Evolutionary conservation across 2,329 filamentous ascomycete species (phyloP), one percentile per base, ranked within the genome.

Genomic region (Colletotrichum viniferum): DNA sequence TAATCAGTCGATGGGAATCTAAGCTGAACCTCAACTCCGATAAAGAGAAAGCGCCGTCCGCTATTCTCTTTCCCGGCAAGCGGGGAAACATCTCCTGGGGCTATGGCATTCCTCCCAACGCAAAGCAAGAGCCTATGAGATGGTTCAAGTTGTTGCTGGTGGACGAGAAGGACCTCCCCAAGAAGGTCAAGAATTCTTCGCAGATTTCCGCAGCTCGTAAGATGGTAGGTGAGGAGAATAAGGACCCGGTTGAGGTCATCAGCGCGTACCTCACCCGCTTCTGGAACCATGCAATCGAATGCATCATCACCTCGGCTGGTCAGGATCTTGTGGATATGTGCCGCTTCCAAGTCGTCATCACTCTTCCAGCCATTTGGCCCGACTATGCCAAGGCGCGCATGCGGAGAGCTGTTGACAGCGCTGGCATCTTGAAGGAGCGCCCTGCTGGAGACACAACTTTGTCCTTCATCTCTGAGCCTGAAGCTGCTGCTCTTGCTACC

Each of bases 291-390:
- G 74, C 73, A 4, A 64, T 81, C 0, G 66, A 79, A 1, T 75
- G 73, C 10, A 84, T 87, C 13, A 72, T 65, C 12, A 63, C 74
- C 26, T 77, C 80, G 0, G 61, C 79, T 5, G 83, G 83, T 0
- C n/a, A 73, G 0, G 62, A 74, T 0, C 73, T 83, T 1, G 32
- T 84, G 0, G 74, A 79, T 0, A 67, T 73, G 10, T 77, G 79
- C 7, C 78, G 38, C 0, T 81, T 87, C 13, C 80, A 85, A 14
- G 77, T 88, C 4, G 81, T 88, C 2, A 76, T 87, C 2, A 88
- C 87, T 0, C 48, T 89, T 0, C 87, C 87, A 0, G 87, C 87
- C 0, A 88, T 88, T 10, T 89, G 87, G 87, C 84, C 85, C 0
- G 78, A 81, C 0, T 86, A 86, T 69, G 84, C 84, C 2, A 81